Base-by-base conservation (phyloP, 768 basidiomycete species). In the Mycena filopes region DNA sequence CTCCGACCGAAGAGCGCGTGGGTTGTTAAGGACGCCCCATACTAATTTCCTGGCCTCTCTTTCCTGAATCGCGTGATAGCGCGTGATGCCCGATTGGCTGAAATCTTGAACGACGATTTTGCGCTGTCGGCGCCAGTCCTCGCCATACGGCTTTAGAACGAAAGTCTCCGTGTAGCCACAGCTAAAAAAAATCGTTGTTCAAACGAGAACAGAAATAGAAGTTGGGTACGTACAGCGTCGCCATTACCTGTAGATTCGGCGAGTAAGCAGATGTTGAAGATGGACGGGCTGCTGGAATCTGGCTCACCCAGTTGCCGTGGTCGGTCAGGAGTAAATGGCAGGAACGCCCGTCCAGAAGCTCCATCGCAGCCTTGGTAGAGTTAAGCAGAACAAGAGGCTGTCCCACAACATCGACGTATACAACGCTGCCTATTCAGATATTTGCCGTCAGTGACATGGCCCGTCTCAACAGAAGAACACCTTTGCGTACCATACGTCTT, bases 101-200 rank as follows among this genome's bases (percentile, higher is more conserved):
- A 63, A 56, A 8, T 63, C 62, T 20, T 63, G 55, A 1, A 47
- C 29, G 13, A 63, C 48, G 4, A 63, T 56, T 28, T 56, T 63
- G 21, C 62, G 62, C 29, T 63, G 54, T 15, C 56, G 46, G 2
- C 54, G 62, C 62, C 62, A 63, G 12, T 43, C 56, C 8, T 63
- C 55, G 0, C 43, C 51, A n/a, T 55, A 55, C 13, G 38, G 55
- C 18, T 56, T 46, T 0, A 63, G 46, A 20, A 43, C 26, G 11
- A 63, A 56, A 9, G 40, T 16, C 18, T 50, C 23, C 9, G 20
- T 28, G 13, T 49, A 63, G 3, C 62, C 62, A 0, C 38, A 55
- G 3, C 62, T 56, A n/a, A 2, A 7, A 13, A 12, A 4, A 15
- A 7, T 10, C 25, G 13, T 16, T 3, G 10, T 16, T 6, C 20